A percentile compares a stretch with the other conserved stretches of the same genome.
Evolutionary conservation across 2,329 filamentous ascomycete genomes (phyloP).

Genomic region (Lasiodiplodia sp.): DNA sequence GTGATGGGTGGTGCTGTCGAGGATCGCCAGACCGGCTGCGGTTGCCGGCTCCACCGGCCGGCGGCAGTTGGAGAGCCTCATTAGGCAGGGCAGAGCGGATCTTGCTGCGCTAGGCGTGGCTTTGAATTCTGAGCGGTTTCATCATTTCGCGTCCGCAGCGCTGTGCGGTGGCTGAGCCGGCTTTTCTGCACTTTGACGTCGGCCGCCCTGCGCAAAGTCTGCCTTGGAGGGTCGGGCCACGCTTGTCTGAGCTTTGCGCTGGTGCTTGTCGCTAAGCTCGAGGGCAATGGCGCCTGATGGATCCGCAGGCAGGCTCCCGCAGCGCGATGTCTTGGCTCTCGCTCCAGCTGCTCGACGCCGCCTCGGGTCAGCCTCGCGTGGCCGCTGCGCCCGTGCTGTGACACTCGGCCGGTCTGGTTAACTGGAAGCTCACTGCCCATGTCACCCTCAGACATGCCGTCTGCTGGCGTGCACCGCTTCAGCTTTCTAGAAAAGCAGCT

Average conservation of each 20-base stretch:
- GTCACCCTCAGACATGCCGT: constrained; percentile 13
- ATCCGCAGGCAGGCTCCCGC: constrained; percentile 24
- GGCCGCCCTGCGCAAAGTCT: not conserved
- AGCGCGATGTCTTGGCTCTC: constrained; percentile 6
- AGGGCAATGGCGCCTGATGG: constrained; percentile 6
- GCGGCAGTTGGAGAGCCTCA: constrained; percentile 23
- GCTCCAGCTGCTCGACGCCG: not conserved
- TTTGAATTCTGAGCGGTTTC: constrained; percentile 25
- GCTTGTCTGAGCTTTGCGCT: constrained; percentile 3
- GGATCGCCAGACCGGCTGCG: constrained; percentile 21
- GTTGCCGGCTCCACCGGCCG: constrained; percentile 10
- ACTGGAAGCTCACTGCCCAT: constrained; percentile 10
- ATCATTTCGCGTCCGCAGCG: constrained; percentile 21
- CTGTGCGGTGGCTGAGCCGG: constrained; percentile 8
- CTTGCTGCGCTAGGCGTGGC: constrained; percentile 22
- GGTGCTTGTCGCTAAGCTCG: constrained; percentile 1
- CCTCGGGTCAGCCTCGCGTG: constrained; percentile 26
- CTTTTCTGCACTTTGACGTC: not conserved
- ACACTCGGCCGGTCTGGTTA: constrained; percentile 21
- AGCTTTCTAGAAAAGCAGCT: constrained; percentile 25
- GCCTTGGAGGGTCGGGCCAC: constrained; percentile 7
- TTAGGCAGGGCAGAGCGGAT: constrained; percentile 17
- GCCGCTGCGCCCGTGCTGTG: constrained; percentile 27
- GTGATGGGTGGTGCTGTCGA: not conserved
- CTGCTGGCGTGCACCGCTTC: not conserved